Conservation (phyloP, 768 basidiomycete species). For the Agaricus bisporus region DNA sequence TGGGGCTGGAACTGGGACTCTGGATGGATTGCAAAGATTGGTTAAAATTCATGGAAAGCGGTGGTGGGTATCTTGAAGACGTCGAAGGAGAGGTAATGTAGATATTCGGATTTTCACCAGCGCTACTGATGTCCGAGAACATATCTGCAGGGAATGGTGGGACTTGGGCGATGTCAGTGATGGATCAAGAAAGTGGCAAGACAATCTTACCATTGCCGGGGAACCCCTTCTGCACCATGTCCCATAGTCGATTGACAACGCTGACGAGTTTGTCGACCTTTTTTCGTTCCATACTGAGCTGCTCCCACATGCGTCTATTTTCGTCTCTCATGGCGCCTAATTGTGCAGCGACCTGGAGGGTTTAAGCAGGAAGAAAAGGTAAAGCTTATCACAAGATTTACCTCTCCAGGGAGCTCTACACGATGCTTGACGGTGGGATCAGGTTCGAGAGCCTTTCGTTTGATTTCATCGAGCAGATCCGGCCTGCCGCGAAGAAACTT, state of each 20-base stretch:
- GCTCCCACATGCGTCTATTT: conserved; percentile 57
- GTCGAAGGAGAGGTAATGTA: conserved; percentile 64
- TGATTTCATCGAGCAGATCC: conserved; percentile 81
- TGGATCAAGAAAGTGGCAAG: not conserved
- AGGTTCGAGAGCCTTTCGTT: conserved; percentile 78
- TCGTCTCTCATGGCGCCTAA: conserved; percentile 68
- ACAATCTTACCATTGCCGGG: conserved; percentile 43
- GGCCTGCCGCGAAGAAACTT: conserved; percentile 78
- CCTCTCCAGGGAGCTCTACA: conserved; percentile 79
- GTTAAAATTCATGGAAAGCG: conserved; percentile 35
- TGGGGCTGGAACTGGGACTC: conserved; percentile 48
- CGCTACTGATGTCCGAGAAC: conserved; percentile 21
- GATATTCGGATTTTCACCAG: conserved; percentile 61
- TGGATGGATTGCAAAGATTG: conserved; percentile 36
- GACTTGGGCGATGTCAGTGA: conserved; percentile 25
- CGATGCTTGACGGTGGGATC: conserved; percentile 68
- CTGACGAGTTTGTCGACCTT: conserved; percentile 57
- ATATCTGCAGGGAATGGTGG: conserved; percentile 47
- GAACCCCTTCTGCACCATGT: conserved; percentile 50
- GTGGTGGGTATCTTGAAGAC: conserved; percentile 35
- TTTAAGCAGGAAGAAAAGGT: not conserved
- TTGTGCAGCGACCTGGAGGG: conserved; percentile 48
- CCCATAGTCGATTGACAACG: conserved; percentile 58
- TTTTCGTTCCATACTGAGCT: conserved; percentile 46
- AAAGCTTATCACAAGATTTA: conserved; percentile 24